These are phyloP conservation scores for Polygonum aviculare DNA, from an alignment of 148 eudicot genomes.

Conservation along the genomic window DNA sequence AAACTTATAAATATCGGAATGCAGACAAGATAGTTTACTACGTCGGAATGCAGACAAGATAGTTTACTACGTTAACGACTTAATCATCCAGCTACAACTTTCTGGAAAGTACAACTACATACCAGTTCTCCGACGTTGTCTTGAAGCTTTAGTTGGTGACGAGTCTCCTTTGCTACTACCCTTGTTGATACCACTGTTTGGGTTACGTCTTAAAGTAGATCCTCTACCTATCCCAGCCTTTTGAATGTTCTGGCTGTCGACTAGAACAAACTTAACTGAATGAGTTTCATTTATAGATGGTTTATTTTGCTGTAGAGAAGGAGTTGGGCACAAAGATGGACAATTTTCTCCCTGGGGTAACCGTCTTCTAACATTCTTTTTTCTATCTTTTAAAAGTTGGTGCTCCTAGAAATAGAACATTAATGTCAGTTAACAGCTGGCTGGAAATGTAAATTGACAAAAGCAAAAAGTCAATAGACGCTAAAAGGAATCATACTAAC, in stretches of 20 bases:
- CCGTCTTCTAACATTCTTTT: slow-evolving; percentile 57
- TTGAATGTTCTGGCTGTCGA: slow-evolving; percentile 55
- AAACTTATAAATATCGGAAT: no score
- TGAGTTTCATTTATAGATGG: slow-evolving; percentile 37
- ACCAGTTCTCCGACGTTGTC: slow-evolving; percentile 73
- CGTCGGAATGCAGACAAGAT: background rate
- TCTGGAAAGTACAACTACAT: slow-evolving; percentile 1
- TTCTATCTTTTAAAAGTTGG: slow-evolving; percentile 85
- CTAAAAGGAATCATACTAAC: slow-evolving; percentile 37
- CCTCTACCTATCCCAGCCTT: slow-evolving; percentile 58
- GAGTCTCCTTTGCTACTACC: slow-evolving; percentile 51
- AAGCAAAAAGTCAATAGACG: background rate
- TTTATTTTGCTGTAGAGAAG: slow-evolving; percentile 45
- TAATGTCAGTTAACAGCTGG: slow-evolving; percentile 18
- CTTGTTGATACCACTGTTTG: slow-evolving; percentile 39
- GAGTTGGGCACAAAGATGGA: slow-evolving; percentile 28
- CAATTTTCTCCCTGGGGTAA: slow-evolving; percentile 50
- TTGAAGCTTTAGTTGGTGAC: slow-evolving; percentile 41
- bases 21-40: background rate
- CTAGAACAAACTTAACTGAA: slow-evolving; percentile 46
- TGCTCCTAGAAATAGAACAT: slow-evolving; percentile 50
- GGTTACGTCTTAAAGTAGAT: slow-evolving; percentile 40
- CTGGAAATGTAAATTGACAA: slow-evolving; percentile 6
- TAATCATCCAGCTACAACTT: slow-evolving; percentile 1
- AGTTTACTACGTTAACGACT: background rate